phyloP scores from a whole-genome alignment of 2,329 filamentous ascomycete genomes.

The Ophiostoma pallidulum region DNA sequence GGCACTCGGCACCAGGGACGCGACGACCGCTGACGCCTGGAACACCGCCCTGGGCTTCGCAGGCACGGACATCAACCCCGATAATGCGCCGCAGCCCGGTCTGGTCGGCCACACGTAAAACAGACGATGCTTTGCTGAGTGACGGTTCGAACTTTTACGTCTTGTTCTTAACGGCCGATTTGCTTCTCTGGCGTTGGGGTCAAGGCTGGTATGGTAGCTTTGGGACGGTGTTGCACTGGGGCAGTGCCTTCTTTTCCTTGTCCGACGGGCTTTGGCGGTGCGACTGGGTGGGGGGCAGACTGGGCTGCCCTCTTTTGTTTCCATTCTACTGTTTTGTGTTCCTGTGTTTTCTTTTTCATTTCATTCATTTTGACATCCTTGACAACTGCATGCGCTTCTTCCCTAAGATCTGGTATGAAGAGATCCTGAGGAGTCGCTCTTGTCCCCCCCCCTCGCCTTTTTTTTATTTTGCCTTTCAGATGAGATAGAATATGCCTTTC shows the following conservation, averaged over 20 bases:
- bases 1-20: slow-evolving; percentile 27
- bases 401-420: no score
- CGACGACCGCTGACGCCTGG: slow-evolving; percentile 30
- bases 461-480: no score
- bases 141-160: not conserved
- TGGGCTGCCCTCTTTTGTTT: no score
- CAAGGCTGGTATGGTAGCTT: no score
- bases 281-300: no score
- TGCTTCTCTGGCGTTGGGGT: not conserved
- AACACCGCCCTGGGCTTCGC: slow-evolving; percentile 33
- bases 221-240: not conserved
- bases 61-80: slow-evolving; percentile 30
- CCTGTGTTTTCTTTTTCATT: no score
- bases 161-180: not conserved
- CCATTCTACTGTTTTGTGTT: not conserved
- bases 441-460: no score
- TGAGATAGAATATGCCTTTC: no score
- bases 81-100: slow-evolving; percentile 28
- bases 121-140: not conserved
- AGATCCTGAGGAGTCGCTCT: no score
- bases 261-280: no score
- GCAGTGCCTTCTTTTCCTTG: not conserved
- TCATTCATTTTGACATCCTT: no score
- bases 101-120: slow-evolving; percentile 29
- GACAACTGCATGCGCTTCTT: no score